Conservation (phyloP, 2,329 filamentous ascomycete species). For the Ploettnerulaceae sp. region DNA sequence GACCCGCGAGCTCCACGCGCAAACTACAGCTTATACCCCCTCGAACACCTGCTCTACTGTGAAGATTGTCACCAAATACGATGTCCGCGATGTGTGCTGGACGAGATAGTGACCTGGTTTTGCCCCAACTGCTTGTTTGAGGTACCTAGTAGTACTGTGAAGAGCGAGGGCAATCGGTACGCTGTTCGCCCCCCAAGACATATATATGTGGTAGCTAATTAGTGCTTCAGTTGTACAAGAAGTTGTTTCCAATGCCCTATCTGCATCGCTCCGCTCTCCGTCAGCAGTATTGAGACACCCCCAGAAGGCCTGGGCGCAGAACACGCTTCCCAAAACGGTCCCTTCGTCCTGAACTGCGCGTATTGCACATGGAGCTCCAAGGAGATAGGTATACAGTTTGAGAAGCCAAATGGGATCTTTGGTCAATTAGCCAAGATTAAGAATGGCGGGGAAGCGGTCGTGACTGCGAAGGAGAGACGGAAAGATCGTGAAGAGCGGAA, state of each 20-base stretch:
- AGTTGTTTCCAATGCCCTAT: conserved; percentile 95
- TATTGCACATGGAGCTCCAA: conserved; percentile 92
- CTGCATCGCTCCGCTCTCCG: conserved; percentile 74
- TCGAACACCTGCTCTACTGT: conserved; percentile 92
- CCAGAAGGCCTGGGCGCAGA: conserved; percentile 32
- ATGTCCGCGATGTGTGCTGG: conserved; percentile 83
- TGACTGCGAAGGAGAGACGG: conserved; percentile 42
- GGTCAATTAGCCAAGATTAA: conserved; percentile 70
- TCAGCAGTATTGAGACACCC: conserved; percentile 61
- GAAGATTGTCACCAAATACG: conserved; percentile 96
- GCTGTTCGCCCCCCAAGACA: conserved; percentile 18
- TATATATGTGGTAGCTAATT: conserved; percentile 9
- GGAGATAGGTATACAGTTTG: conserved; percentile 86
- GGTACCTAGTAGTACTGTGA: conserved; percentile 86
- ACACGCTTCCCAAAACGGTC: conserved; percentile 43
- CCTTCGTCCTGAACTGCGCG: conserved; percentile 77
- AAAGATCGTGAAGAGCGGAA: conserved; percentile 28
- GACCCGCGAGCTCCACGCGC: conserved; percentile 80
- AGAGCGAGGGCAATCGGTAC: conserved; percentile 88
- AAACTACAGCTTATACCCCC: conserved; percentile 86
- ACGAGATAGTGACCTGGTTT: conserved; percentile 93
- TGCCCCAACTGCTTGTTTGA: conserved; percentile 96
- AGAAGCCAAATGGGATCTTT: conserved; percentile 81
- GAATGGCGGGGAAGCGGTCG: conserved; percentile 50
- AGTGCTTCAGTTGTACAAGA: conserved; percentile 65